Conservation (phyloP, 495 filamentous ascomycete species). For the Trichoderma asperelloides region DNA sequence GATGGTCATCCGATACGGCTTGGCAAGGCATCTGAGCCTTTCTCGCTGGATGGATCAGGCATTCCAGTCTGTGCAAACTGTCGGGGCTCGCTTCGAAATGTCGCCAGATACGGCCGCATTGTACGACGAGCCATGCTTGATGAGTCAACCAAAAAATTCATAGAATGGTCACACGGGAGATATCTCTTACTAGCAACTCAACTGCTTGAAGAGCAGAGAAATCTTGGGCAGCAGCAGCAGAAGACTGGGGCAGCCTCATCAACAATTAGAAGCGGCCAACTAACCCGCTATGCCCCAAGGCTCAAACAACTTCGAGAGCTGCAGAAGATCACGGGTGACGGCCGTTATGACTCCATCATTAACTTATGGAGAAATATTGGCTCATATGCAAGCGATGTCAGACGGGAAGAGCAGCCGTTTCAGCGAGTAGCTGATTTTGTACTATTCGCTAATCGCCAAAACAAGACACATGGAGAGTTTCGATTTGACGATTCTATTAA, state of each 20-base stretch:
- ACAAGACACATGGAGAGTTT: slow-evolving; percentile 29
- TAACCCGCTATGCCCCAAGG: not conserved
- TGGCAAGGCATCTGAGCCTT: slow-evolving; percentile 35
- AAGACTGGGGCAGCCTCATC: not conserved
- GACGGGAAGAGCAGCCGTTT: slow-evolving; percentile 52
- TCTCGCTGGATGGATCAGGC: slow-evolving; percentile 45
- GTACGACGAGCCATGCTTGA: slow-evolving; percentile 55
- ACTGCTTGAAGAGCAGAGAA: slow-evolving; percentile 17
- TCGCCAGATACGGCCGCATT: slow-evolving; percentile 60
- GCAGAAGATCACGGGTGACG: slow-evolving; percentile 15
- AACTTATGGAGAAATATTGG: slow-evolving; percentile 32
- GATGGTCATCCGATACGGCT: slow-evolving; percentile 36
- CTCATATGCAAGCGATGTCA: slow-evolving; percentile 35
- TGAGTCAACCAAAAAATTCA: slow-evolving; percentile 60
- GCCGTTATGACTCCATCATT: slow-evolving; percentile 32
- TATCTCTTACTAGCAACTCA: slow-evolving; percentile 38
- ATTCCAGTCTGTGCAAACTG: slow-evolving; percentile 49
- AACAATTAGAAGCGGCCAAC: not conserved
- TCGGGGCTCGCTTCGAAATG: slow-evolving; percentile 50
- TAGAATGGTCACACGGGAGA: slow-evolving; percentile 39
- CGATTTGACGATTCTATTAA: slow-evolving; percentile 35
- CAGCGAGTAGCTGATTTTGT: slow-evolving; percentile 46
- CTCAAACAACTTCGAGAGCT: slow-evolving; percentile 11
- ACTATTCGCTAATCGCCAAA: slow-evolving; percentile 35
- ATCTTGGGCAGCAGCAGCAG: slow-evolving; percentile 13